phyloP scores from a whole-genome alignment of 805 yeast species.

The Candida sakaeoensis region DNA sequence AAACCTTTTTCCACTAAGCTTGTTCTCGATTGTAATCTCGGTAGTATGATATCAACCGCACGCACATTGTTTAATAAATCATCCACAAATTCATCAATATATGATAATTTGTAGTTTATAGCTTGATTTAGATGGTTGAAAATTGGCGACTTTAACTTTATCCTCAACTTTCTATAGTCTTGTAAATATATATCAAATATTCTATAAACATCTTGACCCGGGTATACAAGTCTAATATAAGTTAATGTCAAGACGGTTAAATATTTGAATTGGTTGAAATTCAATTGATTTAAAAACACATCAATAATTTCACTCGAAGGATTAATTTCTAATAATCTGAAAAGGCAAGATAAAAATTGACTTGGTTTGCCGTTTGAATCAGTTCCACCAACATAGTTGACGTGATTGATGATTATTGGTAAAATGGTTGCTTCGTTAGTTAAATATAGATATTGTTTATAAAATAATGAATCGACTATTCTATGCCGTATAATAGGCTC shows the following conservation, averaged over 20 bases:
- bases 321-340: constrained; percentile 71
- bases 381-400: constrained; percentile 55
- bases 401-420: constrained; percentile 30
- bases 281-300: constrained; percentile 54
- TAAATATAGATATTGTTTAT: constrained; percentile 37
- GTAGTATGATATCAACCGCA: constrained; percentile 72
- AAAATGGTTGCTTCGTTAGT: constrained; percentile 40
- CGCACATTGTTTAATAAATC: constrained; percentile 51
- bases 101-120: constrained; percentile 32
- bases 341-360: constrained; percentile 70
- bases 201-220: constrained; percentile 38
- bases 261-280: constrained; percentile 62
- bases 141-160: constrained; percentile 26
- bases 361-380: constrained; percentile 57
- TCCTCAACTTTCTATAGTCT: constrained; percentile 69
- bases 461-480: constrained; percentile 40
- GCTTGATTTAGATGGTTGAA: constrained; percentile 16
- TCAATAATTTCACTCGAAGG: constrained; percentile 59
- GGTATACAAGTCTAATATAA: constrained; percentile 51
- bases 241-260: constrained; percentile 64
- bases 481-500: constrained; percentile 42
- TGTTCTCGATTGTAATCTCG: constrained; percentile 48
- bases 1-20: constrained; percentile 41
- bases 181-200: constrained; percentile 51
- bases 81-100: constrained; percentile 77